phyloP scores from a whole-genome alignment of 306 rosid species.

The Cicer arietinum region DNA sequence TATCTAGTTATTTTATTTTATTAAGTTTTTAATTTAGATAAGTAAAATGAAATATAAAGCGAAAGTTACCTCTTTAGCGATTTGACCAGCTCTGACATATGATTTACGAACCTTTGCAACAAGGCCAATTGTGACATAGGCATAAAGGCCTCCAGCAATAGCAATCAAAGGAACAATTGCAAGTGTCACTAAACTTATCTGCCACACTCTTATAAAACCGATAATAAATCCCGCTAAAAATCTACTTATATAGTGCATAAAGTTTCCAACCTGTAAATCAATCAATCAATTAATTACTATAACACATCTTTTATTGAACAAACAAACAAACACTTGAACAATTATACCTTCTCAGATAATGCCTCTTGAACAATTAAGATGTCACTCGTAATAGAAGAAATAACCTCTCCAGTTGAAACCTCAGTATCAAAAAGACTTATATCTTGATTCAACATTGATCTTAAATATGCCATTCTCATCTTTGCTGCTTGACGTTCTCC shows the following conservation, averaged over 20 bases:
- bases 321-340: neutral
- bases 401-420: conserved; percentile 83
- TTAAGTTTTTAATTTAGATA: too few relatives aligned
- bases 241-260: conserved; percentile 85
- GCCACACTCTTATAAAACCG: conserved; percentile 90
- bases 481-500: conserved; percentile 94
- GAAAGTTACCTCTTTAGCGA: conserved; percentile 68
- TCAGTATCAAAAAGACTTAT: conserved; percentile 83
- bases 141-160: conserved; percentile 85
- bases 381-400: conserved; percentile 85
- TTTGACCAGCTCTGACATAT: conserved; percentile 84
- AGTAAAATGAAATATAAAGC: too few relatives aligned
- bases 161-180: conserved; percentile 89
- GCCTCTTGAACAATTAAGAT: conserved; percentile 90
- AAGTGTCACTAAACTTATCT: conserved; percentile 83
- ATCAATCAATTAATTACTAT: neutral
- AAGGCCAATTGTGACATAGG: conserved; percentile 78
- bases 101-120: conserved; percentile 73
- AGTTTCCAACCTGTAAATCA: conserved; percentile 82
- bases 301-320: neutral
- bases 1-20: too few relatives aligned
- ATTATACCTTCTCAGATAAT: conserved; percentile 79
- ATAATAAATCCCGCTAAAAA: conserved; percentile 72
- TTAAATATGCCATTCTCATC: conserved; percentile 91
- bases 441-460: conserved; percentile 82